Conservation (phyloP, 2,329 filamentous ascomycete species). For the Coleophoma eucalyptorum region DNA sequence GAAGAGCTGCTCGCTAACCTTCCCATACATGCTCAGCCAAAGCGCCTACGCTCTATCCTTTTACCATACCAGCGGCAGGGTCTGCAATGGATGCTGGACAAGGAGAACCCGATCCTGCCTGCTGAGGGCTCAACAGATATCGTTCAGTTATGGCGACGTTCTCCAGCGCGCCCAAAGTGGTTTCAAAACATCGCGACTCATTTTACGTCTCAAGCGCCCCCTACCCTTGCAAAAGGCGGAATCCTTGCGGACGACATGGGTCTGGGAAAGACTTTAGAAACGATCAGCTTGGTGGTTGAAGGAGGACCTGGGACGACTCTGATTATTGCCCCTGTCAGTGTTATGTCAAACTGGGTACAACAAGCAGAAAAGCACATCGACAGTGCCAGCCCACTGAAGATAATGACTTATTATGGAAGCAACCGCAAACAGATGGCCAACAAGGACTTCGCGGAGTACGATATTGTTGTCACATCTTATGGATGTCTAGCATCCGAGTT, state of each 20-base stretch:
- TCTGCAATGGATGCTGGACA: slow-evolving; percentile 74
- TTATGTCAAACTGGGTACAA: slow-evolving; percentile 88
- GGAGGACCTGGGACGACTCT: slow-evolving; percentile 60
- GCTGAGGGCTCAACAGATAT: slow-evolving; percentile 51
- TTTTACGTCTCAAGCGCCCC: slow-evolving; percentile 54
- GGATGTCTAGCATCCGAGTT: slow-evolving; percentile 69
- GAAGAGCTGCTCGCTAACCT: slow-evolving; percentile 69
- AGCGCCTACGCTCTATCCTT: slow-evolving; percentile 59
- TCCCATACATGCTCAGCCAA: slow-evolving; percentile 68
- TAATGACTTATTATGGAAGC: slow-evolving; percentile 72
- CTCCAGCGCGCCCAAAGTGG: slow-evolving; percentile 29
- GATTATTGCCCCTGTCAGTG: slow-evolving; percentile 76
- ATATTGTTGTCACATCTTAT: slow-evolving; percentile 83
- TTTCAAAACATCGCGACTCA: slow-evolving; percentile 71
- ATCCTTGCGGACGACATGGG: slow-evolving; percentile 94
- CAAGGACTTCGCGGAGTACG: slow-evolving; percentile 58
- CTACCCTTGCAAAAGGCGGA: slow-evolving; percentile 70
- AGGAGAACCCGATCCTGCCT: slow-evolving; percentile 69
- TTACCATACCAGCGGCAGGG: slow-evolving; percentile 79
- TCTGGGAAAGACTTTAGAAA: slow-evolving; percentile 83
- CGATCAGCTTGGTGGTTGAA: slow-evolving; percentile 71
- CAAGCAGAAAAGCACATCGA: slow-evolving; percentile 73
- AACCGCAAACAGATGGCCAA: slow-evolving; percentile 49
- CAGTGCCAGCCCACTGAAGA: slow-evolving; percentile 54
- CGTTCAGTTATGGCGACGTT: slow-evolving; percentile 74